Percentiles rank a stretch among this genome's conserved stretches.
phyloP scores from a whole-genome alignment of 208 protist genomes.

The Phytomonas serpens region DNA sequence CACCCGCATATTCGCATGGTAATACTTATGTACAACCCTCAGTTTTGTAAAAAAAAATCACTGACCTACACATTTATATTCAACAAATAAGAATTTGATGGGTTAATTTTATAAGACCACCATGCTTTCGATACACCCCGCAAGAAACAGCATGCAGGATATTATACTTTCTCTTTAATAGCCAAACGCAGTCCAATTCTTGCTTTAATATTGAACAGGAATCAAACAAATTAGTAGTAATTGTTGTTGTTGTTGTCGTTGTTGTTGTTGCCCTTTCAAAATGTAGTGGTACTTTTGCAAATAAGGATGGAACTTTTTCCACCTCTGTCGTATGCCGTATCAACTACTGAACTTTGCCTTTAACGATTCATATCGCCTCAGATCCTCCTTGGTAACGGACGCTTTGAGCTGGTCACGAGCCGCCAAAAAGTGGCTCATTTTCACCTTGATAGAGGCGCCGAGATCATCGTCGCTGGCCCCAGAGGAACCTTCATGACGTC shows the following conservation, averaged over 20 bases:
- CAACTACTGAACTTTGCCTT: conserved; percentile 48
- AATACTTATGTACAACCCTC: background rate
- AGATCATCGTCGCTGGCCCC: background rate
- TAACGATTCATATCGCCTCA: conserved; percentile 64
- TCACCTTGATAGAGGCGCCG: conserved; percentile 26
- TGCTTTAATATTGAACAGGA: background rate
- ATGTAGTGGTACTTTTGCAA: background rate
- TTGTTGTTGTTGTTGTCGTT: no score
- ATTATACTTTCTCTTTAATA: background rate
- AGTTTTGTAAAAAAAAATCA: background rate
- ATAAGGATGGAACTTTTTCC: background rate
- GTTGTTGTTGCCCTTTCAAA: background rate
- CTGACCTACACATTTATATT: background rate
- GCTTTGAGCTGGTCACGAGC: conserved; percentile 72
- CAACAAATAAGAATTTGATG: background rate
- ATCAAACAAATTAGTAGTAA: background rate
- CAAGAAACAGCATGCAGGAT: background rate
- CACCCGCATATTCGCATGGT: background rate
- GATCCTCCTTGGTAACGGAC: conserved; percentile 69
- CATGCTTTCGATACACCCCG: background rate
- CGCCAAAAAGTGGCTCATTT: conserved; percentile 69
- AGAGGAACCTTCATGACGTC: background rate
- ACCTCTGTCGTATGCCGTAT: background rate
- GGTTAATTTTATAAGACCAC: background rate
- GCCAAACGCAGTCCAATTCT: background rate